phyloP scores from a whole-genome alignment of 2,329 filamentous ascomycete genomes.

The Fusarium robinianum region DNA sequence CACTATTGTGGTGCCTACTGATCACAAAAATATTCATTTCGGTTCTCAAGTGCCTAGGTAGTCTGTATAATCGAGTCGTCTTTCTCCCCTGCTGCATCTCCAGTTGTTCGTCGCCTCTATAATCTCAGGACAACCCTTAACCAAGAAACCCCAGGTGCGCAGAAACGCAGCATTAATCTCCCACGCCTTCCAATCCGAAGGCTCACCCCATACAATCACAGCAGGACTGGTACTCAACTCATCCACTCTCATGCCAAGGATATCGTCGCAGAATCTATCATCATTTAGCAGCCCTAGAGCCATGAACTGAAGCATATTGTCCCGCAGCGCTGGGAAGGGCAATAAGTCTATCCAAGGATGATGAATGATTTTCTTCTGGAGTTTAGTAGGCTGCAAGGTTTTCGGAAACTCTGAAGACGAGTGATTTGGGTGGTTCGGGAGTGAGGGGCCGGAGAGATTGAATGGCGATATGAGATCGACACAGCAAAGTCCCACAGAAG shows the following conservation, averaged over 20 bases:
- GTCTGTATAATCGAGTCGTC: not conserved
- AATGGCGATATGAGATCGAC: conserved; percentile 12
- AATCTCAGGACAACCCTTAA: conserved; percentile 43
- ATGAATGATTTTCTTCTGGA: conserved; percentile 1
- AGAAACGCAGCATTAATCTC: conserved; percentile 51
- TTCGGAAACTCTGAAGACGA: not conserved
- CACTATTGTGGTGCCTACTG: too few species aligned
- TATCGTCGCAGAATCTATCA: conserved; percentile 9
- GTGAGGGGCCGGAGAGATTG: not conserved
- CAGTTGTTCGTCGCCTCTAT: conserved; percentile 44
- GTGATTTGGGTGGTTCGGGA: not conserved
- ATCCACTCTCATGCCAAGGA: not conserved
- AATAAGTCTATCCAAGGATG: conserved; percentile 16
- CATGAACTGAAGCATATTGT: conserved; percentile 6
- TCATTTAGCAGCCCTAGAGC: not conserved
- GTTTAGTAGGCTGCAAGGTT: not conserved
- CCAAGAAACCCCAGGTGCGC: conserved; percentile 47
- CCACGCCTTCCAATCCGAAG: conserved; percentile 51
- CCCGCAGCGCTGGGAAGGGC: conserved; percentile 3
- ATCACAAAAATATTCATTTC: too few species aligned
- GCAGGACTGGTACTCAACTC: not conserved
- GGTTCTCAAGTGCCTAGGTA: too few species aligned
- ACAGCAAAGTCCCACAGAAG: conserved; percentile 4
- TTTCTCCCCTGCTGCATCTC: conserved; percentile 25
- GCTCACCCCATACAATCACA: conserved; percentile 53